These are phyloP conservation scores for Melaleuca quinquenervia DNA, from an alignment of 345 rosid species.

Conservation along the genomic window DNA sequence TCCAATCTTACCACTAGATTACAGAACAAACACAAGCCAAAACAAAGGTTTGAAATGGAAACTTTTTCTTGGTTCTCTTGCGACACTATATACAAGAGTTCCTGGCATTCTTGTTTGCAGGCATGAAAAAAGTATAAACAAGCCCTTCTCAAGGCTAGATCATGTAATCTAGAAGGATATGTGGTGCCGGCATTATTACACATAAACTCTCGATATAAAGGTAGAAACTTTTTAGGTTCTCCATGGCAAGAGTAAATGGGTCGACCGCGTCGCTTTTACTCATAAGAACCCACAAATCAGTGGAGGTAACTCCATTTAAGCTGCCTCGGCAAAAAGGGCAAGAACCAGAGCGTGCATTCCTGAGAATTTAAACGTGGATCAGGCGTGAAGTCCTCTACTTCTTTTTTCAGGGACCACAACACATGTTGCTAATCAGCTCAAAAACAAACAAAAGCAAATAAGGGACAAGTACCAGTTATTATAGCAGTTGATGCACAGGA, in stretches of 20 bases:
- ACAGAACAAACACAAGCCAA: background rate
- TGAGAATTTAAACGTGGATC: constrained; percentile 6
- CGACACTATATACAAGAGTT: constrained; percentile 7
- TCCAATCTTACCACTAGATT: background rate
- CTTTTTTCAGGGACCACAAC: background rate
- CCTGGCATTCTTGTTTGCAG: background rate
- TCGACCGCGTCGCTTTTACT: constrained; percentile 29
- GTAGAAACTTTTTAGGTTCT: constrained; percentile 42
- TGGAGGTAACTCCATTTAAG: constrained; percentile 35
- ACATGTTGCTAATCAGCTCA: background rate
- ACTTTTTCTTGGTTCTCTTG: background rate
- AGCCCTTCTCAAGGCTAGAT: constrained; percentile 20
- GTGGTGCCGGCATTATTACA: constrained; percentile 22
- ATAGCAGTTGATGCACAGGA: constrained; percentile 53
- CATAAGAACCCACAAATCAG: constrained; percentile 52
- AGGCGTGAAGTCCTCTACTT: background rate
- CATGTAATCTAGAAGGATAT: constrained; percentile 48
- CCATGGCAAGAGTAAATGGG: constrained; percentile 29
- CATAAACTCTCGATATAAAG: constrained; percentile 45
- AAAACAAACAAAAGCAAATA: background rate
- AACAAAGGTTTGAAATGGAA: background rate
- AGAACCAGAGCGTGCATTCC: constrained; percentile 54
- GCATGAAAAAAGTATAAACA: background rate
- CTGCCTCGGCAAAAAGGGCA: constrained; percentile 67
- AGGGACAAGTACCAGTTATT: constrained; percentile 35